Base-by-base conservation (phyloP, 805 yeast genomes). In the Hanseniaspora occidentalis region DNA sequence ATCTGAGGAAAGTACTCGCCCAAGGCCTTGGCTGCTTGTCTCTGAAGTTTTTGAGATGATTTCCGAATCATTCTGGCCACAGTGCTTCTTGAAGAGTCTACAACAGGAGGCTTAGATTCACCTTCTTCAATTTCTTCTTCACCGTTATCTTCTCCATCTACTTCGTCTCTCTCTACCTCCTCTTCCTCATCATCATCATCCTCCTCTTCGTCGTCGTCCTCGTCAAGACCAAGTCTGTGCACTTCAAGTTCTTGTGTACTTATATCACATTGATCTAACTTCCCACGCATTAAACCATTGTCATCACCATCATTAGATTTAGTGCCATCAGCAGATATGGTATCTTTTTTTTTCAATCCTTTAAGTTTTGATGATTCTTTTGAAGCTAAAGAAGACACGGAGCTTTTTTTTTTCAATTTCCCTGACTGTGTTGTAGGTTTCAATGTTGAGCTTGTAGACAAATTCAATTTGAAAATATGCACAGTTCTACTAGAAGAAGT, bases 401-500 rank as follows among this genome's bases (percentile, higher is more conserved):
- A 24, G 11, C 10, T 24, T 9, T 24, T 24, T 24, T 27, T 27
- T 13, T 9, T 27, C 17, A 14, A 8, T 6, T n/a, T 14, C 17
- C 6, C 13, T 27, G 14, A 27, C 6, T 11, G 14, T 9, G 10
- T 23, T 23, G 10, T 21, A 19, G 17, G 5, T n/a, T 16, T 44
- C 49, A 7, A 29, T 39, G 40, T 29, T 64, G 70, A 35, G 70
- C 77, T 0, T 79, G 31, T 27, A 8, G 14, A 9, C n/a, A 14
- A 27, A 8, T 14, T 82, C 40, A 88, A 60, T 43, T 86, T 71
- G 67, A 89, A 92, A 29, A 92, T 76, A 58, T 92, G 99, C 18
- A 92, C 88, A 0, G 99, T 92, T 35, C 84, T 94, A 17, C 94
- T 84, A 2, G 94, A 76, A 21, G 94, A 80, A 9, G 89, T 75